Conservation (phyloP, 106 monocot genomes). For the Ottelia alismoides region DNA sequence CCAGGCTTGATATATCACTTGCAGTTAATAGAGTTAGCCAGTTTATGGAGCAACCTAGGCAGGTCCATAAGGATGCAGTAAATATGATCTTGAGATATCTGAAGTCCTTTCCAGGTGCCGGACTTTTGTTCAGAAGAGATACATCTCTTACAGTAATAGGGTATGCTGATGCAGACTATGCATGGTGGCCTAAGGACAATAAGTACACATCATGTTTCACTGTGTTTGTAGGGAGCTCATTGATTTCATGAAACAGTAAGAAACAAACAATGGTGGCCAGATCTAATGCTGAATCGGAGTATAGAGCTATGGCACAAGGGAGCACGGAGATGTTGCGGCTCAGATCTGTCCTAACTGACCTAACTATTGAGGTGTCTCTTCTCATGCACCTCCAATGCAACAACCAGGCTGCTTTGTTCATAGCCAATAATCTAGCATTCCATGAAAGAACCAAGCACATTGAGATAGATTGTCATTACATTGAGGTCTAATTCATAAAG, state of each 20-base stretch:
- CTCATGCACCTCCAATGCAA: not conserved
- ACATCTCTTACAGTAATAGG: not conserved
- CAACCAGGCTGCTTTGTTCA: not conserved
- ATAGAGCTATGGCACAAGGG: not conserved
- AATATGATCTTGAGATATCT: not conserved
- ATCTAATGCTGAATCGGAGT: not conserved
- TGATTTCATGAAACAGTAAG: not conserved
- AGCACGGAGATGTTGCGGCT: not conserved
- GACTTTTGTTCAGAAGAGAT: not conserved
- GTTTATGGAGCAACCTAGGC: not conserved
- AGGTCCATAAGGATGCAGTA: not conserved
- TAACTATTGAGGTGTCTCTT: not conserved
- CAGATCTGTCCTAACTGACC: not conserved
- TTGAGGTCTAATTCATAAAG: not conserved
- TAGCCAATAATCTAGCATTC: not conserved
- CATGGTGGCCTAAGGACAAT: not conserved
- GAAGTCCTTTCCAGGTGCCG: not conserved
- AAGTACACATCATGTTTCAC: not conserved
- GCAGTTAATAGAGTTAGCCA: not conserved
- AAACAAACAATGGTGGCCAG: not conserved
- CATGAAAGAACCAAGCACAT: not conserved
- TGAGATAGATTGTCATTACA: not conserved
- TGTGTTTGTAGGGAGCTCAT: not conserved
- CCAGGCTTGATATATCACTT: conserved; percentile 1
- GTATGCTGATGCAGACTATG: not conserved